A percentile compares a stretch with the other conserved stretches of the same genome.
Evolutionary conservation across 2,329 filamentous ascomycete species (phyloP).

Genomic region (Pseudogymnoascus verrucosus): DNA sequence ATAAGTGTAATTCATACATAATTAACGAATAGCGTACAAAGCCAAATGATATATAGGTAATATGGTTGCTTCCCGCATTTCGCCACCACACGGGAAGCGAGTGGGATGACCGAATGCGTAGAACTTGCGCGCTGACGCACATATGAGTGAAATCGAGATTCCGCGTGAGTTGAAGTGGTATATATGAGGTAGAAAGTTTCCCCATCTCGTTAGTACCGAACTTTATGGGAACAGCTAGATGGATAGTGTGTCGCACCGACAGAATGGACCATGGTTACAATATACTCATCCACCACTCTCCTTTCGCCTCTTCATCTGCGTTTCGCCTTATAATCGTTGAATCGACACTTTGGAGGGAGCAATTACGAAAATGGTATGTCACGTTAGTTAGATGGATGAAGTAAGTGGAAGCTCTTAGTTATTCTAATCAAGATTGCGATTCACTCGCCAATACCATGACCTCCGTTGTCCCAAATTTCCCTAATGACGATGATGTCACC

Average conservation of each 20-base stretch:
- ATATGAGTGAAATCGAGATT: background rate
- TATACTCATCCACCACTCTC: background rate
- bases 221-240: background rate
- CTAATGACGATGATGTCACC: no score
- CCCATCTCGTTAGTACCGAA: no score
- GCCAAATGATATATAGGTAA: background rate
- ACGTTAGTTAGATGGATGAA: no score
- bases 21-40: background rate
- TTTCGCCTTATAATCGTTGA: no score
- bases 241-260: background rate
- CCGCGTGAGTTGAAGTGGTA: background rate
- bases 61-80: background rate
- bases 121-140: background rate
- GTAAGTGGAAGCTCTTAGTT: no score
- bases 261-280: background rate
- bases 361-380: no score
- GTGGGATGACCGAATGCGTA: background rate
- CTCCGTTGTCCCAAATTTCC: no score
- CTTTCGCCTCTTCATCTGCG: background rate
- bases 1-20: background rate
- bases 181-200: no score
- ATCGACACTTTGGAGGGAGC: no score
- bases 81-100: background rate
- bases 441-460: no score
- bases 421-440: no score